Evolutionary conservation across 192 early-diverging fungal genomes (phyloP).

Genomic region (Coemansia sp.): DNA sequence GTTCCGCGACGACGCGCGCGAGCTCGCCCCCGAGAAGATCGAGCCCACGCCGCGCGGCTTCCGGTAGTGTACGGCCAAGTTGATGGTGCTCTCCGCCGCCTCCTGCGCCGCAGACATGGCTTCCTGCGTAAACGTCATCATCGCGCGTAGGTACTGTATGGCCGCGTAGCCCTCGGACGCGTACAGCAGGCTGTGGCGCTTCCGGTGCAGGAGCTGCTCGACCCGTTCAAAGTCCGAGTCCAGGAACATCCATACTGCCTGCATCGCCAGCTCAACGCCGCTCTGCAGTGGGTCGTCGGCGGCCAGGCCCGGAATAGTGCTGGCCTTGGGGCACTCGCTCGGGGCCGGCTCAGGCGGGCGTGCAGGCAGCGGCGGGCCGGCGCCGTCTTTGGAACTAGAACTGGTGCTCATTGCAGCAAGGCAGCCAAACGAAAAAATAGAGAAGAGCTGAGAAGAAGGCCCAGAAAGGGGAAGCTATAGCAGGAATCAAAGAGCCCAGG

Average conservation of each 20-base stretch:
- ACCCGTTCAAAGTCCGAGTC: conserved; percentile 67
- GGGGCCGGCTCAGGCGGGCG: no score
- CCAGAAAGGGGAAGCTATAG: not conserved
- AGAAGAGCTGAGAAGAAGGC: not conserved
- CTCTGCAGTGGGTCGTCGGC: conserved; percentile 46
- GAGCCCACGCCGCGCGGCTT: conserved; percentile 50
- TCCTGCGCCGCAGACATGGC: conserved; percentile 57
- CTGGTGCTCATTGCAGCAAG: not conserved
- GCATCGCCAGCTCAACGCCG: conserved; percentile 54
- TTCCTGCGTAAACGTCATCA: conserved; percentile 78
- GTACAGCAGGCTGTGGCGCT: conserved; percentile 58
- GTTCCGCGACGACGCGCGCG: conserved; percentile 38
- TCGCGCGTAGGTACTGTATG: conserved; percentile 60
- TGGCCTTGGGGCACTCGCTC: not conserved
- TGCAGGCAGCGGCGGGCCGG: no score
- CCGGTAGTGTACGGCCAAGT: conserved; percentile 56
- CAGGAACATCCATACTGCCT: conserved; percentile 69
- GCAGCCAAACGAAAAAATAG: not conserved
- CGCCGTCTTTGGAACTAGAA: no score
- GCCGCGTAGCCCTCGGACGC: conserved; percentile 66
- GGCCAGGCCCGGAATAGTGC: conserved; percentile 14
- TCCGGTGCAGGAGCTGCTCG: conserved; percentile 52
- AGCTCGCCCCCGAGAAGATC: conserved; percentile 24
- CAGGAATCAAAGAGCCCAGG: no score
- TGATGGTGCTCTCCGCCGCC: conserved; percentile 56